Conservation (phyloP, 1,284 basidiomycete genomes). For the Cryptococcus wingfieldii region DNA sequence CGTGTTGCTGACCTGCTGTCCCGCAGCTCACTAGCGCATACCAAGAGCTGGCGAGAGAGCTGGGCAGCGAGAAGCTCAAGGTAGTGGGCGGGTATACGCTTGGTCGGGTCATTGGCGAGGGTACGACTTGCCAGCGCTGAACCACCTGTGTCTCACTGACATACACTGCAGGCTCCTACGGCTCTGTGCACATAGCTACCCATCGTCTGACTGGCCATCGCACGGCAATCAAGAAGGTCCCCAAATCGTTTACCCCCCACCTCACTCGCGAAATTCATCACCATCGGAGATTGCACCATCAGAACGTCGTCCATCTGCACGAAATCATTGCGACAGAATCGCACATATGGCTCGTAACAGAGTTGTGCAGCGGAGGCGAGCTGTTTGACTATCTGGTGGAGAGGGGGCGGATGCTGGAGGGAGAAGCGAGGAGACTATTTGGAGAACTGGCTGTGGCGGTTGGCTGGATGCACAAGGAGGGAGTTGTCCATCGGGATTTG, state of each 20-base stretch:
- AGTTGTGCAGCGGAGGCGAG: conserved; percentile 93
- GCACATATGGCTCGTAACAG: conserved; percentile 94
- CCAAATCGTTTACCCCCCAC: conserved; percentile 81
- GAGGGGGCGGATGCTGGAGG: conserved; percentile 78
- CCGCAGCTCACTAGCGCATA: conserved; percentile 82
- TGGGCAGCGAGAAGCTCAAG: conserved; percentile 79
- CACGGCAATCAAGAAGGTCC: conserved; percentile 96
- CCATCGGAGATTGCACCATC: conserved; percentile 92
- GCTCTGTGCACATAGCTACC: conserved; percentile 86
- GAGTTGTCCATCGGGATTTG: conserved; percentile 90
- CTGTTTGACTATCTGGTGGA: conserved; percentile 96
- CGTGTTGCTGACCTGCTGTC: background rate
- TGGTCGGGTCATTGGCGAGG: conserved; percentile 93
- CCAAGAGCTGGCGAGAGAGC: conserved; percentile 92
- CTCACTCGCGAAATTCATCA: conserved; percentile 97
- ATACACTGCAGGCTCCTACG: conserved; percentile 72
- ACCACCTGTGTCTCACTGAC: background rate
- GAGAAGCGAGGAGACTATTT: conserved; percentile 77
- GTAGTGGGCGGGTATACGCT: conserved; percentile 94
- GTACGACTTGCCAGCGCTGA: conserved; percentile 51
- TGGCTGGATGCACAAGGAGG: conserved; percentile 78
- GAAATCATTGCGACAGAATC: conserved; percentile 96
- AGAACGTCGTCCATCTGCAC: conserved; percentile 89
- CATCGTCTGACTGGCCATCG: conserved; percentile 83
- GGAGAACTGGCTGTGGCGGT: conserved; percentile 96